phyloP scores from a whole-genome alignment of 1,284 basidiomycete species.

The Puccinia brachypodii region DNA sequence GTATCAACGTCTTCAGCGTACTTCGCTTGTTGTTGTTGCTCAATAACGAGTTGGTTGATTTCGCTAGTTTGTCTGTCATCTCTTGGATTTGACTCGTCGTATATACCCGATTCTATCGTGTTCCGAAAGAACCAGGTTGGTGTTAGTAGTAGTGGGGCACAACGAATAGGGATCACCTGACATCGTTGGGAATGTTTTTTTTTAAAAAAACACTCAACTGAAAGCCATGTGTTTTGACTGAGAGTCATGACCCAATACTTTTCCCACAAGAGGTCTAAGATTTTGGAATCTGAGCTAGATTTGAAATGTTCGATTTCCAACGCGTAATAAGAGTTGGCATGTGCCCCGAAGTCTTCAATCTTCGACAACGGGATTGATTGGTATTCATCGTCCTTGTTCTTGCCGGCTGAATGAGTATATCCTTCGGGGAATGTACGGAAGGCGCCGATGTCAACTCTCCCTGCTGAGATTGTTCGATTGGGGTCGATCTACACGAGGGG shows the following conservation, averaged over 20 bases:
- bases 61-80: conserved; percentile 75
- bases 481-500: conserved; percentile 76
- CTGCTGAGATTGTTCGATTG: conserved; percentile 94
- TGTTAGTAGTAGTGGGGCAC: not conserved
- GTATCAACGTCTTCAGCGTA: conserved; percentile 51
- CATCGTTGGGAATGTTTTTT: not conserved
- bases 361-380: conserved; percentile 65
- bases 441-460: conserved; percentile 96
- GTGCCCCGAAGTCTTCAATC: conserved; percentile 96
- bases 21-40: conserved; percentile 46
- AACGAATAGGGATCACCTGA: conserved; percentile 3
- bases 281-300: conserved; percentile 76
- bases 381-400: conserved; percentile 5
- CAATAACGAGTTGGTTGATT: conserved; percentile 52
- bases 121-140: not conserved
- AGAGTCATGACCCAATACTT: conserved; percentile 99
- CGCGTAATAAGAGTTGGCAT: conserved; percentile 93
- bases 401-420: conserved; percentile 49
- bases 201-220: conserved; percentile 64
- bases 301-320: conserved; percentile 95
- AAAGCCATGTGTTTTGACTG: conserved; percentile 83
- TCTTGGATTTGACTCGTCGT: conserved; percentile 83
- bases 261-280: conserved; percentile 91
- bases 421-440: conserved; percentile 91
- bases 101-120: conserved; percentile 78